Conservation (phyloP, 1,284 basidiomycete genomes). For the Tilletia walkeri region DNA sequence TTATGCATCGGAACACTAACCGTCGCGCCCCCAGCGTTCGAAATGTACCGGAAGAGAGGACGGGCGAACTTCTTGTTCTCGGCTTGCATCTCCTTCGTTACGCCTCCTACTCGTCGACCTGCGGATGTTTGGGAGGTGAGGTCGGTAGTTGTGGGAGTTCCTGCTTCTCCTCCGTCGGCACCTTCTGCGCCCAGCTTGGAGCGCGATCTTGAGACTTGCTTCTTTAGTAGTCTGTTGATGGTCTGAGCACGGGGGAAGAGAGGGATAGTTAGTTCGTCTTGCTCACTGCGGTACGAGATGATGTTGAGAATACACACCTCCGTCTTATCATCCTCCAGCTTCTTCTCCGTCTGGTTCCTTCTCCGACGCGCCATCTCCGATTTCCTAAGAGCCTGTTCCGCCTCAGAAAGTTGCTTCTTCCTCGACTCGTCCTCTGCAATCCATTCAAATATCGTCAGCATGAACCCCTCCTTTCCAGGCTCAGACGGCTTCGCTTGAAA, state of each 20-base stretch:
- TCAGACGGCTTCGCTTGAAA: no score
- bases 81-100: conserved; percentile 16
- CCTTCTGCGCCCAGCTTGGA: conserved; percentile 31
- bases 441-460: no score
- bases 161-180: neutral
- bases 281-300: conserved; percentile 36
- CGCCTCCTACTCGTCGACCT: neutral
- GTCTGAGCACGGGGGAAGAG: conserved; percentile 60
- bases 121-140: neutral
- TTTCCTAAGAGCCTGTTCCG: conserved; percentile 73
- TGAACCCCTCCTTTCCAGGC: no score
- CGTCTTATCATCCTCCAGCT: conserved; percentile 85
- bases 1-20: conserved; percentile 25
- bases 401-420: conserved; percentile 76
- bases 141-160: neutral
- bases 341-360: conserved; percentile 81
- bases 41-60: conserved; percentile 31
- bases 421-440: conserved; percentile 55
- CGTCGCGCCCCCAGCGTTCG: conserved; percentile 20
- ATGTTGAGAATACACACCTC: conserved; percentile 27
- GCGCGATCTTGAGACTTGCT: conserved; percentile 57
- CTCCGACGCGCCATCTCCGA: conserved; percentile 83
- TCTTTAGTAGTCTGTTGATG: conserved; percentile 84
- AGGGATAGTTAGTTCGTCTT: no score
- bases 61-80: conserved; percentile 17